Evolutionary conservation across 345 rosid species (phyloP).

Genomic region (Heritiera fomes): DNA sequence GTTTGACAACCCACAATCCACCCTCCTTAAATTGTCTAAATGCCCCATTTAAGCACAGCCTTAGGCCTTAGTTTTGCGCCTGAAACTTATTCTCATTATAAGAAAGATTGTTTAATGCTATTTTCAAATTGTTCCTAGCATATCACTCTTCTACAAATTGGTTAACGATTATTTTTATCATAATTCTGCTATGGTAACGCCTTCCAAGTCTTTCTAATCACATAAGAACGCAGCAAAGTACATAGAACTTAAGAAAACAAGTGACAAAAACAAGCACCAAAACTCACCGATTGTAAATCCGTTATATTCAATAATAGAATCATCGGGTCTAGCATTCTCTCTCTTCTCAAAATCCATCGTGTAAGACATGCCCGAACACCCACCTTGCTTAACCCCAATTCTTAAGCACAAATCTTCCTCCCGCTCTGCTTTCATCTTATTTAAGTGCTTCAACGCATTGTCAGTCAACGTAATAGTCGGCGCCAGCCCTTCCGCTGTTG

Average conservation of each 20-base stretch:
- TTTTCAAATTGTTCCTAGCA: not conserved
- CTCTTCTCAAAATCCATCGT: constrained; percentile 86
- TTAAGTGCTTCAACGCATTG: constrained; percentile 73
- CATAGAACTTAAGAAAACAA: not conserved
- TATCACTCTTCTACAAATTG: not conserved
- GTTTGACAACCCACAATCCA: not conserved
- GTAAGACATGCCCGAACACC: constrained; percentile 98
- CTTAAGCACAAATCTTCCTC: constrained; percentile 80
- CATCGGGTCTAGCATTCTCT: constrained; percentile 69
- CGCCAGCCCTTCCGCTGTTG: constrained; percentile 55
- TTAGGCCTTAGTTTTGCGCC: not conserved
- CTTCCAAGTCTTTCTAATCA: not conserved
- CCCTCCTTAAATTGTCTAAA: not conserved
- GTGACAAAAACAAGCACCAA: not conserved
- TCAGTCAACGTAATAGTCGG: constrained; percentile 84
- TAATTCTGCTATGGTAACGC: not conserved
- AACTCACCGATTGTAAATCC: constrained; percentile 80
- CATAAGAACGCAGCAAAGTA: not conserved
- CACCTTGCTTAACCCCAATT: constrained; percentile 92
- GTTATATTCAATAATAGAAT: constrained; percentile 67
- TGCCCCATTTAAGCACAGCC: not conserved
- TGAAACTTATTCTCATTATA: not conserved
- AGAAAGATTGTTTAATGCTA: not conserved
- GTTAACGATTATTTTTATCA: not conserved
- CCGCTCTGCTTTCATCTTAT: constrained; percentile 72